Evolutionary conservation across 768 basidiomycete species (phyloP).

Genomic region (Polyporus arcularius): DNA sequence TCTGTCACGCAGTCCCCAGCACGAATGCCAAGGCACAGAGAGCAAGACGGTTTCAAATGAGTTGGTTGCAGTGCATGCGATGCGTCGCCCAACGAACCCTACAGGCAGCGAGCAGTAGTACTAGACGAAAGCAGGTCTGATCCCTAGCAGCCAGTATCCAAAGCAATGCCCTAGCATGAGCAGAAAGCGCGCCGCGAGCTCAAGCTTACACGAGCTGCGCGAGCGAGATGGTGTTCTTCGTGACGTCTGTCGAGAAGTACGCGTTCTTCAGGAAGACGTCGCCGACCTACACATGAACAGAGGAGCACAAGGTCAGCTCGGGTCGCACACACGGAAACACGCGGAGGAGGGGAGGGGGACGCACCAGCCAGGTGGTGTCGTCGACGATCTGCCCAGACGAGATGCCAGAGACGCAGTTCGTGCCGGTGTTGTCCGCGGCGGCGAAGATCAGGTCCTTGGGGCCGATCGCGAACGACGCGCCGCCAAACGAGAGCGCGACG

Average conservation of each 20-base stretch:
- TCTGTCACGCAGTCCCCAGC: neutral
- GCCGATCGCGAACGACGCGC: constrained; percentile 59
- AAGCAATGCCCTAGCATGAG: neutral
- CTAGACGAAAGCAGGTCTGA: constrained; percentile 10
- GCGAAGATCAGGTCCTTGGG: constrained; percentile 64
- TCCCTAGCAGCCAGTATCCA: neutral
- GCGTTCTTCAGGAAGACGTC: constrained; percentile 80
- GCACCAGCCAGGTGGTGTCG: constrained; percentile 66
- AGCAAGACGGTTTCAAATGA: neutral
- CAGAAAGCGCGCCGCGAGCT: neutral
- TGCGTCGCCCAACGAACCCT: constrained; percentile 3
- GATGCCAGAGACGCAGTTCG: constrained; percentile 71
- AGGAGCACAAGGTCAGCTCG: neutral
- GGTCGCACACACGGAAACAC: neutral
- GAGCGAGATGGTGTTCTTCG: constrained; percentile 58
- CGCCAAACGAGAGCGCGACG: constrained; percentile 61
- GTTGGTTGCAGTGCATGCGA: constrained; percentile 12
- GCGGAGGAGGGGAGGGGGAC: constrained; percentile 25
- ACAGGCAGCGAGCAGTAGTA: constrained; percentile 1
- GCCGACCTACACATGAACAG: constrained; percentile 46
- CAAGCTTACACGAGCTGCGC: constrained; percentile 48
- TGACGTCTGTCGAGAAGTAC: constrained; percentile 66
- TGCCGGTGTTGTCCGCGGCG: constrained; percentile 50
- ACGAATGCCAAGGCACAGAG: neutral
- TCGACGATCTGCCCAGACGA: constrained; percentile 60